Base-by-base conservation (phyloP, 768 basidiomycete species). In the Hirschioporus abietinus region DNA sequence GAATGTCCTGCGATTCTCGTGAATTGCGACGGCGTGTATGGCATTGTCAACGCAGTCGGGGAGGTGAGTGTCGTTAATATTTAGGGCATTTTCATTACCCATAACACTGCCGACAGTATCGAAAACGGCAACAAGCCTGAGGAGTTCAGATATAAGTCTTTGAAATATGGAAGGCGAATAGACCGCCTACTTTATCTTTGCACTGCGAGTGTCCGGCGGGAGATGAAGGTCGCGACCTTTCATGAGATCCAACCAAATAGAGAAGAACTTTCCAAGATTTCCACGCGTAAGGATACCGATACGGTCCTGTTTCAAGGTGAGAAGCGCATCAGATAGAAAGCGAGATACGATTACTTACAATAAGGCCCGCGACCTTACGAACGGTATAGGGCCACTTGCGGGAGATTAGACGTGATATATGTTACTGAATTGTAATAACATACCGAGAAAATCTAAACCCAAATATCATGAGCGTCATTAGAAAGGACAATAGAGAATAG, bases 1-100 rank as follows among this genome's bases (percentile, higher is more conserved):
- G 68, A 73, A 77, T 30, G 67, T 68, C 24, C 69, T 27, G 7
- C 75, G 66, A 60, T 69, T 67, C 61, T 76, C 76, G 20, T 75
- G 67, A 23, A 76, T 35, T 1, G 74, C 66, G 23, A 77, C 17
- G 6, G 72, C 74, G 63, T 77, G 76, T 17, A 72, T 66, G 0
- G 72, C 73, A n/a, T 62, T 35, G 3, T 70, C 66, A 12, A 76
- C 66, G 8, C 60, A 67, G 8, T 64, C 60, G 24, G 70, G 68
- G 59, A 72, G 63, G 12, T 62, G 66, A 12, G 58, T 71, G 61
- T 73, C 72, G 9, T 67, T 61, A 57, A 73, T 73, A 59, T 60
- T 63, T 24, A 74, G 58, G 26, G 66, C 60, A 65, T 68, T 63
- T 26, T 59, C 63, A 26, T 58, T 59, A 17, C 60, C 30, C 24